Conservation (phyloP, 495 filamentous ascomycete species). For the Xylaria longipes region DNA sequence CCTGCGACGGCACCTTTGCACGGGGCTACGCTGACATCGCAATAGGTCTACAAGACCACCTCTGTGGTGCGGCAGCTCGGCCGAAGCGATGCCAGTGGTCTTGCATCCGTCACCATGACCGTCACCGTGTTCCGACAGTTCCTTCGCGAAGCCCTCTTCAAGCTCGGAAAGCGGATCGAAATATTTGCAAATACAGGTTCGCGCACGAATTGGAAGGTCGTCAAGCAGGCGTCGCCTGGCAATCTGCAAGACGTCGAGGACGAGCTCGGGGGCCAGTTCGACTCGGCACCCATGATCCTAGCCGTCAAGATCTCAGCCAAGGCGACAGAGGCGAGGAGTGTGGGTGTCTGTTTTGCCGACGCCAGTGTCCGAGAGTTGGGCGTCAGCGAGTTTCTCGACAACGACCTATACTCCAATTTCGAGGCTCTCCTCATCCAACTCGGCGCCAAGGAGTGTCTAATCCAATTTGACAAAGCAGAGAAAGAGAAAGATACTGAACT, state of each 20-base stretch:
- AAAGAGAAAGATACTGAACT: conserved; percentile 88
- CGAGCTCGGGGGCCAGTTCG: conserved; percentile 86
- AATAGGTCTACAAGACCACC: conserved; percentile 85
- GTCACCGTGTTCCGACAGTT: conserved; percentile 95
- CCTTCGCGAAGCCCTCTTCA: conserved; percentile 90
- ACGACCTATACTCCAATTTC: conserved; percentile 97
- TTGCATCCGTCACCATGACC: conserved; percentile 93
- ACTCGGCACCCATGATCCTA: conserved; percentile 89
- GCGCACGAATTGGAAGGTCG: conserved; percentile 87
- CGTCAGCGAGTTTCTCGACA: conserved; percentile 97
- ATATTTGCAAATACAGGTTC: conserved; percentile 78
- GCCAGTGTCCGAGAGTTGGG: conserved; percentile 95
- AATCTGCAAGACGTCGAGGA: conserved; percentile 98
- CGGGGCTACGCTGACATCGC: conserved; percentile 49
- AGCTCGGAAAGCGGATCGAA: conserved; percentile 87
- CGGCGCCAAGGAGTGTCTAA: conserved; percentile 90
- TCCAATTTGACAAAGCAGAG: conserved; percentile 71
- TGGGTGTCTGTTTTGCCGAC: conserved; percentile 98
- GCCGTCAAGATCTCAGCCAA: conserved; percentile 91
- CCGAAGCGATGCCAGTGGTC: conserved; percentile 76
- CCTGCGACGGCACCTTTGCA: background rate
- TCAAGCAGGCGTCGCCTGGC: conserved; percentile 90
- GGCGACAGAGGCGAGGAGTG: conserved; percentile 81
- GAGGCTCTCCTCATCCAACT: conserved; percentile 96
- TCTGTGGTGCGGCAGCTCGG: conserved; percentile 92